A percentile compares a stretch with the other conserved stretches of the same genome.
phyloP scores from a whole-genome alignment of 2,329 filamentous ascomycete genomes.

The Fusarium virguliforme region DNA sequence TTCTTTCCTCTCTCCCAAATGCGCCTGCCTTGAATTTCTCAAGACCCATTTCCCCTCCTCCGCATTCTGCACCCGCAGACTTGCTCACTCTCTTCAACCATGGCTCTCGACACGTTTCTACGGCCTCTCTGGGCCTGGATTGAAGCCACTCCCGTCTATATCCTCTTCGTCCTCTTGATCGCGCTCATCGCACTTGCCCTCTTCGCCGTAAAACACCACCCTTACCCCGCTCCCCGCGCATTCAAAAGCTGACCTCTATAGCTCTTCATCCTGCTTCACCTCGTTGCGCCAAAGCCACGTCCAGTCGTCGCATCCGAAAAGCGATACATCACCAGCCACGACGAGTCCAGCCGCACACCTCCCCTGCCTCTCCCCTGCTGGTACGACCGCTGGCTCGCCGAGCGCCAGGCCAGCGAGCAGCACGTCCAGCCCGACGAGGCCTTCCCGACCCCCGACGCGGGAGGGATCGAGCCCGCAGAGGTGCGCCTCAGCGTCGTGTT shows the following conservation, averaged over 20 bases:
- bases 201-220: constrained; percentile 56
- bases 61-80: constrained; percentile 28
- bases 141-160: constrained; percentile 58
- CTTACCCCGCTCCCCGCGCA: constrained; percentile 20
- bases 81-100: constrained; percentile 25
- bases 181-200: constrained; percentile 56
- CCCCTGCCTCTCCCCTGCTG: constrained; percentile 82
- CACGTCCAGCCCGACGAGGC: constrained; percentile 57
- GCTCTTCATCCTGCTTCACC: constrained; percentile 77
- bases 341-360: constrained; percentile 62
- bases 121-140: constrained; percentile 56
- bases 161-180: constrained; percentile 57
- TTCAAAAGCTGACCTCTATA: constrained; percentile 44
- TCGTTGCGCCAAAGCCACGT: constrained; percentile 87
- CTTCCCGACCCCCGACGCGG: constrained; percentile 63
- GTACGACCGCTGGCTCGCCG: constrained; percentile 82
- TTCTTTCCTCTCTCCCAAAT: constrained; percentile 12
- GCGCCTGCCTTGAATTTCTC: constrained; percentile 14
- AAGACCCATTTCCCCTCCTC: constrained; percentile 1
- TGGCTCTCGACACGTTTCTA: constrained; percentile 54
- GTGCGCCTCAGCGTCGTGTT: constrained; percentile 94
- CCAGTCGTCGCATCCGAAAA: constrained; percentile 84
- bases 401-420: constrained; percentile 68
- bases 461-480: constrained; percentile 80
- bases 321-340: constrained; percentile 82